These are phyloP conservation scores for Paulownia fortunei DNA, from an alignment of 257 asterid genomes.

Conservation along the genomic window DNA sequence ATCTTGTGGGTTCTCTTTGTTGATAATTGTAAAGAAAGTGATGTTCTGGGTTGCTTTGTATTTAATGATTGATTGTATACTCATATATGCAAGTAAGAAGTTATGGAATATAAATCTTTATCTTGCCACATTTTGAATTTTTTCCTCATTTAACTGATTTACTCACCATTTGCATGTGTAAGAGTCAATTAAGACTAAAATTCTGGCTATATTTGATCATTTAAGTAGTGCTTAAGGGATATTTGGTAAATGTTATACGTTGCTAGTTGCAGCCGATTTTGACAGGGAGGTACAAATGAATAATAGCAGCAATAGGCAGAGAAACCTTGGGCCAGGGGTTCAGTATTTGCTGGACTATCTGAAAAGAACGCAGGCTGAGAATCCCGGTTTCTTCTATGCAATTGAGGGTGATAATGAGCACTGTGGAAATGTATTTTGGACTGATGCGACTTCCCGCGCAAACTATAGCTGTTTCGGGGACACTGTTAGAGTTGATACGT, in stretches of 20 bases:
- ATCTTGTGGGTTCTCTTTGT: not conserved
- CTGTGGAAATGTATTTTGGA: conserved; percentile 76
- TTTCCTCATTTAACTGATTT: not conserved
- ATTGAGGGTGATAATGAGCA: conserved; percentile 59
- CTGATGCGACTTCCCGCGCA: conserved; percentile 55
- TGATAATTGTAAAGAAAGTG: not conserved
- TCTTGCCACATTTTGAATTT: not conserved
- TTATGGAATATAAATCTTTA: not conserved
- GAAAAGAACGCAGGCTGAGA: conserved; percentile 62
- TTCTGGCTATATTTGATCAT: not conserved
- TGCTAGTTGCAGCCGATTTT: conserved; percentile 32
- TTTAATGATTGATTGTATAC: not conserved
- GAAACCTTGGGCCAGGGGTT: conserved; percentile 53
- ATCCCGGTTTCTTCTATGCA: conserved; percentile 70
- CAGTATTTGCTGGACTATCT: conserved; percentile 67
- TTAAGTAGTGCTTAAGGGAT: not conserved
- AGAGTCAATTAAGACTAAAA: not conserved
- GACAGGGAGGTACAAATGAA: conserved; percentile 35
- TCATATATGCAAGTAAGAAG: not conserved
- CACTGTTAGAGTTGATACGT: conserved; percentile 68
- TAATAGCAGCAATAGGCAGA: conserved; percentile 45
- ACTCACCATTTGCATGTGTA: not conserved
- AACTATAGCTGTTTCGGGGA: conserved; percentile 77
- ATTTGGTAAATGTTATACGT: not conserved
- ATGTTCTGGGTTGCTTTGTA: not conserved